These are phyloP conservation scores for Corylus americana DNA, from an alignment of 306 rosid species.

Conservation along the genomic window DNA sequence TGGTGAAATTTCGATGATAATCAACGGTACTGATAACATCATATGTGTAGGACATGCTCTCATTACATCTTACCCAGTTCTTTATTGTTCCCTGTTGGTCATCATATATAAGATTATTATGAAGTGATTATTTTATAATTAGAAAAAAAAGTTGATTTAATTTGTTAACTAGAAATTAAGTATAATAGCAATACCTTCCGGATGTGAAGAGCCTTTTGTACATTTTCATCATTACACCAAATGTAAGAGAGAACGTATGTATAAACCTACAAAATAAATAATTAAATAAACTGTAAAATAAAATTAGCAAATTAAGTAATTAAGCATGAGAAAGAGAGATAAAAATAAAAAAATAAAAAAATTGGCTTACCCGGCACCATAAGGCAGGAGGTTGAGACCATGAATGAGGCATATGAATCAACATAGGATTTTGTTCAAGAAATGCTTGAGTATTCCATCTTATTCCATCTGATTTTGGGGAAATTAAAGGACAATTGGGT, in stretches of 20 bases:
- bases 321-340: neutral
- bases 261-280: constrained; percentile 8
- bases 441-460: neutral
- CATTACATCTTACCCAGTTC: constrained; percentile 24
- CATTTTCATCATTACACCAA: constrained; percentile 34
- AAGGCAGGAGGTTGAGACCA: neutral
- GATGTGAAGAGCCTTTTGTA: constrained; percentile 32
- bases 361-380: neutral
- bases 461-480: constrained; percentile 18
- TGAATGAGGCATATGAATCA: neutral
- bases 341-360: no score
- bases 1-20: constrained; percentile 14
- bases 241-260: constrained; percentile 8
- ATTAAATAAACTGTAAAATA: neutral
- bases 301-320: no score
- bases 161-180: neutral
- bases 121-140: no score
- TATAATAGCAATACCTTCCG: constrained; percentile 1
- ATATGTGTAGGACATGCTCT: neutral
- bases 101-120: neutral
- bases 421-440: neutral
- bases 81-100: constrained; percentile 2
- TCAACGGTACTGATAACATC: neutral
- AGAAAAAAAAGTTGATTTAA: no score
- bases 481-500: constrained; percentile 29